phyloP scores from a whole-genome alignment of 179 eudicot genomes.

The Vitellaria paradoxa region DNA sequence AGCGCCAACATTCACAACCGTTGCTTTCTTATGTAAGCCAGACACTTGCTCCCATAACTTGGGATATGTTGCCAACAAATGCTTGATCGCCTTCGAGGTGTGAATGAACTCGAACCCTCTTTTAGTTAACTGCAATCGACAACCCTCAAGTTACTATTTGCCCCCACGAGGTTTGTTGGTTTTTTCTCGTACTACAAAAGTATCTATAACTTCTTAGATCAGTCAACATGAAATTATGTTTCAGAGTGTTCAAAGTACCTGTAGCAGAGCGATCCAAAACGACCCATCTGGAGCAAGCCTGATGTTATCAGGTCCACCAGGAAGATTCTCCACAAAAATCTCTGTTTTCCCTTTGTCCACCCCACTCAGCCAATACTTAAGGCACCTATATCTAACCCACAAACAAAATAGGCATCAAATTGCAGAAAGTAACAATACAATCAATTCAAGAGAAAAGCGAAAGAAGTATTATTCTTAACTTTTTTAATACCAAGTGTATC shows the following conservation, averaged over 20 bases:
- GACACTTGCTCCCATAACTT: slow-evolving; percentile 12
- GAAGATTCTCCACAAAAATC: slow-evolving; percentile 70
- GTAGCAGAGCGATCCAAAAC: slow-evolving; percentile 65
- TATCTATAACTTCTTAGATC: no score
- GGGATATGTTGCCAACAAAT: slow-evolving; percentile 50
- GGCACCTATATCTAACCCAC: slow-evolving; percentile 55
- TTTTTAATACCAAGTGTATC: no score
- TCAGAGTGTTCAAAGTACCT: slow-evolving; percentile 30
- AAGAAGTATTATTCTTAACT: no score
- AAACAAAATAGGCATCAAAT: slow-evolving; percentile 1
- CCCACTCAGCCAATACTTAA: slow-evolving; percentile 67
- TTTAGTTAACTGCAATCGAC: slow-evolving; percentile 32
- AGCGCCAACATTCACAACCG: slow-evolving; percentile 49
- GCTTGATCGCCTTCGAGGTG: slow-evolving; percentile 38
- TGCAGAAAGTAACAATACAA: background rate
- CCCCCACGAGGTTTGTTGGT: no score
- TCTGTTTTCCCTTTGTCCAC: slow-evolving; percentile 51
- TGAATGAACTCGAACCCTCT: slow-evolving; percentile 39
- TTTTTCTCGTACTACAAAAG: no score
- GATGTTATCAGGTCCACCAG: slow-evolving; percentile 80
- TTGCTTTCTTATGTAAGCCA: slow-evolving; percentile 37
- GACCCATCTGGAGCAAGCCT: slow-evolving; percentile 85
- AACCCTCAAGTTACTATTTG: background rate
- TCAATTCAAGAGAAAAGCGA: background rate
- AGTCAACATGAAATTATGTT: no score